Conservation (phyloP, 2,329 filamentous ascomycete species). For the Diaporthe sp. region DNA sequence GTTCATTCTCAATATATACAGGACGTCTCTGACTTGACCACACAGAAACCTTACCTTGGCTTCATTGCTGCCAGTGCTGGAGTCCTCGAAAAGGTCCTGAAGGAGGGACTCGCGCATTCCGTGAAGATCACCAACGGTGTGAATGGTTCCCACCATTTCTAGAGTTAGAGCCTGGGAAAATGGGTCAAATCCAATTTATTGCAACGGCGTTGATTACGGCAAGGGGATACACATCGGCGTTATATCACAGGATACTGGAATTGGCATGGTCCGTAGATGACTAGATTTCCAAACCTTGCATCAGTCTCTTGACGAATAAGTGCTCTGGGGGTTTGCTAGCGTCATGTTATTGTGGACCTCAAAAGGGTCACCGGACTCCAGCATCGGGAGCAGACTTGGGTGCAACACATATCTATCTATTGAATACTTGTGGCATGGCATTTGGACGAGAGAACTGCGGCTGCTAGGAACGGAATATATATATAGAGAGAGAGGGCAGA, state of each 20-base stretch:
- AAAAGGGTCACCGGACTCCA: neutral
- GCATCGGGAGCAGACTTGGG: neutral
- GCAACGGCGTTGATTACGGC: neutral
- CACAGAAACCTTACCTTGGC: slow-evolving; percentile 73
- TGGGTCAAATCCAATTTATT: neutral
- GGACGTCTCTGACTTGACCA: slow-evolving; percentile 35
- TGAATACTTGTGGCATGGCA: neutral
- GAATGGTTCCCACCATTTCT: slow-evolving; percentile 31
- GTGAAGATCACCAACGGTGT: slow-evolving; percentile 32
- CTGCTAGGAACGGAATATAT: neutral
- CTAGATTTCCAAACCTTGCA: slow-evolving; percentile 11
- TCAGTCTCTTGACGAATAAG: neutral
- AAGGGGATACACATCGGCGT: slow-evolving; percentile 9
- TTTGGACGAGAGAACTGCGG: neutral
- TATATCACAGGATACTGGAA: slow-evolving; percentile 13
- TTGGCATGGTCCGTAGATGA: slow-evolving; percentile 18
- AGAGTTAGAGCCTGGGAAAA: neutral
- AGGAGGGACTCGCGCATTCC: slow-evolving; percentile 40
- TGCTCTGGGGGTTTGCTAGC: neutral
- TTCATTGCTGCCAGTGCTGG: slow-evolving; percentile 84
- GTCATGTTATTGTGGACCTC: neutral
- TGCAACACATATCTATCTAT: neutral
- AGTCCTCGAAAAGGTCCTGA: slow-evolving; percentile 61
- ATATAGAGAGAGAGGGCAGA: neutral
- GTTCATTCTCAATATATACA: slow-evolving; percentile 17